Conservation (phyloP, 1,284 basidiomycete species). For the Wallemia ichthyophaga region DNA sequence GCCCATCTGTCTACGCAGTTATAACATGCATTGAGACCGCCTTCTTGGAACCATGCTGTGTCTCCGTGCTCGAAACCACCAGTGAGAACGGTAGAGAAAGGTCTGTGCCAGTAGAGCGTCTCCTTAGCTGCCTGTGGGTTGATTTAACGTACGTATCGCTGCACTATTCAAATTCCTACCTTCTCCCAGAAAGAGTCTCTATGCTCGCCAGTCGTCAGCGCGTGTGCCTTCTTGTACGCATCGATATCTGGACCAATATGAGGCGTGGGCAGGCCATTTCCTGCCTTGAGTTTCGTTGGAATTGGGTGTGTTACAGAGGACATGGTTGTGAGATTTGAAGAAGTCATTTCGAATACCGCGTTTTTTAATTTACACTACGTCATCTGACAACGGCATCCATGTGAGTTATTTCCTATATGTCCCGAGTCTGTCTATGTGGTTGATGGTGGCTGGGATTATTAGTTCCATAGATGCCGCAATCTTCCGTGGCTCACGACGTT, state of each 20-base stretch:
- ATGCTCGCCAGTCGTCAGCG: slow-evolving; percentile 36
- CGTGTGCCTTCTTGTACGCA: slow-evolving; percentile 37
- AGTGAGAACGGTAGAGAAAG: slow-evolving; percentile 61
- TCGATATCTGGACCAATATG: slow-evolving; percentile 44
- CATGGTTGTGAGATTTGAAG: slow-evolving; percentile 8
- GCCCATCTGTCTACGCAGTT: slow-evolving; percentile 95
- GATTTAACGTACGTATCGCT: background rate
- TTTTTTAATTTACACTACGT: no score
- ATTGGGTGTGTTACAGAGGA: slow-evolving; percentile 24
- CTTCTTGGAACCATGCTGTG: slow-evolving; percentile 83
- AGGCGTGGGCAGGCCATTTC: slow-evolving; percentile 27
- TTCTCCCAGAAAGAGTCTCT: slow-evolving; percentile 66
- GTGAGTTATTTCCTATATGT: no score
- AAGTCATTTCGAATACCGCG: no score
- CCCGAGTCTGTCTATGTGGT: no score
- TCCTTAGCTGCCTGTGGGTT: slow-evolving; percentile 36
- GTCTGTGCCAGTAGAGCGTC: slow-evolving; percentile 61
- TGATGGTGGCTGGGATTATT: no score
- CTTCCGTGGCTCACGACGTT: no score
- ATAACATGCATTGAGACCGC: slow-evolving; percentile 52
- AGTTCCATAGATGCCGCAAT: no score
- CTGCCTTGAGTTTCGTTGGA: slow-evolving; percentile 28
- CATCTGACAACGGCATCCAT: no score
- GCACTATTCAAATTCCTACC: slow-evolving; percentile 16
- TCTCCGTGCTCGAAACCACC: slow-evolving; percentile 67